These are phyloP conservation scores for Ophiognomonia clavigignenti-juglandacearum DNA, from an alignment of 2,329 filamentous ascomycete genomes.

Conservation along the genomic window DNA sequence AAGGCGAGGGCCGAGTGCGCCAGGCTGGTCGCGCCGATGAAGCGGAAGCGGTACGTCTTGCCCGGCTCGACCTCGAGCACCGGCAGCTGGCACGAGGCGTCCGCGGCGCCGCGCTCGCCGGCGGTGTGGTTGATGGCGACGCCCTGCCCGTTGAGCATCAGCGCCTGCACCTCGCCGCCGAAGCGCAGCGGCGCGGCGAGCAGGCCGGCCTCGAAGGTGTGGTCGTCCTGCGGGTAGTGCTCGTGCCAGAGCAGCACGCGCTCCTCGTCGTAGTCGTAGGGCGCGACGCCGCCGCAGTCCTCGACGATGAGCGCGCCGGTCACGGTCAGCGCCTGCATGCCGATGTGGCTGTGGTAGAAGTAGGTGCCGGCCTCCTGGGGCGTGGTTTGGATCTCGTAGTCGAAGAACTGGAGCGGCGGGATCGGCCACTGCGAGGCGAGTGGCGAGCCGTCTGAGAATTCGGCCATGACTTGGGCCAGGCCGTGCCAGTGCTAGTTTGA, in stretches of 20 bases:
- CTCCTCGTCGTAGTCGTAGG: constrained; percentile 60
- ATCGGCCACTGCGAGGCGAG: constrained; percentile 62
- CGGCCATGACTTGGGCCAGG: constrained; percentile 51
- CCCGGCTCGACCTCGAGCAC: constrained; percentile 55
- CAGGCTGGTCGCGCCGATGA: constrained; percentile 52
- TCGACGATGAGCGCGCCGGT: constrained; percentile 56
- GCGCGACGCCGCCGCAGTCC: constrained; percentile 34
- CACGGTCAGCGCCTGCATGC: constrained; percentile 55
- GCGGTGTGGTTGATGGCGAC: constrained; percentile 32
- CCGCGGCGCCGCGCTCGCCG: constrained; percentile 20
- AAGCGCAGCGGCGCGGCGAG: constrained; percentile 45
- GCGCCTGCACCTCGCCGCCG: constrained; percentile 52
- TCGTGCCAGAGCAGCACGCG: constrained; percentile 51
- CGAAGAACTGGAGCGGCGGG: constrained; percentile 56
- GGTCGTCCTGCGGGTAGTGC: constrained; percentile 50
- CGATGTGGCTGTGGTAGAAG: constrained; percentile 65
- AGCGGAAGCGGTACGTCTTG: constrained; percentile 57
- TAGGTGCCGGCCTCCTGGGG: constrained; percentile 55
- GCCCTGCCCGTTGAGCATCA: constrained; percentile 54
- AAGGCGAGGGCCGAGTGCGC: constrained; percentile 50
- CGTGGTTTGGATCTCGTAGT: constrained; percentile 57
- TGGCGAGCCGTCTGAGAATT: constrained; percentile 61
- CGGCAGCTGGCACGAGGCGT: constrained; percentile 36
- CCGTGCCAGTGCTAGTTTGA: constrained; percentile 60
- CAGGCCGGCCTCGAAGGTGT: constrained; percentile 49